Percentiles rank a stretch among this genome's conserved stretches.
Evolutionary conservation across 805 yeast genomes (phyloP).

Genomic region (Monosporozyma servazzii): DNA sequence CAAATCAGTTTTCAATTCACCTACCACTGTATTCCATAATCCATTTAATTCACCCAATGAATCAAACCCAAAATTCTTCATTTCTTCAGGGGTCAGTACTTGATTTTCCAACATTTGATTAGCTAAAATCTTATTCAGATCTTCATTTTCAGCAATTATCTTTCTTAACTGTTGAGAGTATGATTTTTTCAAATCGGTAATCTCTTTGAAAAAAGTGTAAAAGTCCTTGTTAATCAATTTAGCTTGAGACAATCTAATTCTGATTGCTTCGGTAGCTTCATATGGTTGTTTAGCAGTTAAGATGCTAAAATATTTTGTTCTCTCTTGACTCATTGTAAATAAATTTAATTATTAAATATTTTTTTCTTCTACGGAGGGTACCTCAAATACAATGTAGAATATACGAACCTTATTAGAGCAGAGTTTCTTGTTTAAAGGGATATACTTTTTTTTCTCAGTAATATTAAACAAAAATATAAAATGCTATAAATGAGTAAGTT

Average conservation of each 20-base stretch:
- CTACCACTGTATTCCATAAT: constrained; percentile 37
- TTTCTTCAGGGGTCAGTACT: constrained; percentile 36
- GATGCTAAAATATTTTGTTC: constrained; percentile 35
- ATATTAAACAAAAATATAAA: too few species aligned
- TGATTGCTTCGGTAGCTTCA: constrained; percentile 50
- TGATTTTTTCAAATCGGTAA: constrained; percentile 38
- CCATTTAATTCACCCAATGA: constrained; percentile 38
- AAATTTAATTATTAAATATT: background rate
- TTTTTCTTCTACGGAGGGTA: background rate
- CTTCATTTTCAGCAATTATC: constrained; percentile 25
- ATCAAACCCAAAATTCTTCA: constrained; percentile 41
- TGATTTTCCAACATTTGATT: constrained; percentile 30
- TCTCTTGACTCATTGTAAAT: constrained; percentile 16
- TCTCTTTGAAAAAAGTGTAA: constrained; percentile 50
- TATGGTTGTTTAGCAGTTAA: constrained; percentile 37
- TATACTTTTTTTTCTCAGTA: too few species aligned
- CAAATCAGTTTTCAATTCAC: constrained; percentile 38
- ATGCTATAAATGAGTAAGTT: background rate
- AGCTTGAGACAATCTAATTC: constrained; percentile 48
- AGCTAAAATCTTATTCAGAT: constrained; percentile 29
- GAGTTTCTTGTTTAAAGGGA: background rate
- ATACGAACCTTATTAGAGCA: background rate
- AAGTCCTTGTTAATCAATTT: constrained; percentile 49
- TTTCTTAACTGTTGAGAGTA: constrained; percentile 42
- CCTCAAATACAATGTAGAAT: background rate